These are phyloP conservation scores for Leishmania tarentolae DNA, from an alignment of 208 protist genomes.

Conservation along the genomic window DNA sequence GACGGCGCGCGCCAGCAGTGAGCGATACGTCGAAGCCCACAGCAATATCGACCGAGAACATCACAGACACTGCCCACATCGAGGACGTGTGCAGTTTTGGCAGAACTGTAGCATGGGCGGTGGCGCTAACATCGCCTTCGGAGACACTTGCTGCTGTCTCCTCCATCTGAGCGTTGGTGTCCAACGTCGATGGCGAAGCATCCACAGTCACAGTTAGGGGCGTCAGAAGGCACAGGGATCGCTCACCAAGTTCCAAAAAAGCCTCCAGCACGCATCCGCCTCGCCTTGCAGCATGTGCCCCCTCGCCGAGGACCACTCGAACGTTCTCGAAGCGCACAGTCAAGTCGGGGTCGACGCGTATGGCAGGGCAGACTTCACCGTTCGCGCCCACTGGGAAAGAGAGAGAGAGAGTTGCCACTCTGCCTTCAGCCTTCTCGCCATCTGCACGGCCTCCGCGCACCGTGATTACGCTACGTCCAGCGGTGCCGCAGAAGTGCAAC, in stretches of 20 bases:
- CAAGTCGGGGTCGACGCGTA: constrained; percentile 25
- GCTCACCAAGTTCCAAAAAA: constrained; percentile 25
- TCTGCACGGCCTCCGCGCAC: constrained; percentile 15
- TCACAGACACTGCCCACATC: background rate
- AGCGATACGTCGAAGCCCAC: constrained; percentile 20
- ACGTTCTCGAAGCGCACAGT: constrained; percentile 33
- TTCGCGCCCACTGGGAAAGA: constrained; percentile 16
- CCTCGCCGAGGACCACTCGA: constrained; percentile 8
- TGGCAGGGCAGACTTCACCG: constrained; percentile 23
- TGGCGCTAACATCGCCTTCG: background rate
- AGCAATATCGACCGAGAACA: constrained; percentile 5
- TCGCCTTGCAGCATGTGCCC: background rate
- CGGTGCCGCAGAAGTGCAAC: constrained; percentile 21
- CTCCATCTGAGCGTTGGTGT: background rate
- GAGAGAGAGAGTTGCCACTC: constrained; percentile 4
- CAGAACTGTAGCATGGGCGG: background rate
- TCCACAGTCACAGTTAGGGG: background rate
- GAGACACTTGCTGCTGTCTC: no score
- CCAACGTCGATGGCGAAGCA: background rate
- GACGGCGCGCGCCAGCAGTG: background rate
- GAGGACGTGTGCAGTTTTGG: background rate
- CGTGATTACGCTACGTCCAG: constrained; percentile 27
- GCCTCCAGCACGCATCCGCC: background rate
- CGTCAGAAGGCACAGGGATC: constrained; percentile 28
- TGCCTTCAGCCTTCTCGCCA: background rate